A percentile compares a stretch with the other conserved stretches of the same genome.
phyloP scores from a whole-genome alignment of 768 basidiomycete species.

The Naganishia randhawae region DNA sequence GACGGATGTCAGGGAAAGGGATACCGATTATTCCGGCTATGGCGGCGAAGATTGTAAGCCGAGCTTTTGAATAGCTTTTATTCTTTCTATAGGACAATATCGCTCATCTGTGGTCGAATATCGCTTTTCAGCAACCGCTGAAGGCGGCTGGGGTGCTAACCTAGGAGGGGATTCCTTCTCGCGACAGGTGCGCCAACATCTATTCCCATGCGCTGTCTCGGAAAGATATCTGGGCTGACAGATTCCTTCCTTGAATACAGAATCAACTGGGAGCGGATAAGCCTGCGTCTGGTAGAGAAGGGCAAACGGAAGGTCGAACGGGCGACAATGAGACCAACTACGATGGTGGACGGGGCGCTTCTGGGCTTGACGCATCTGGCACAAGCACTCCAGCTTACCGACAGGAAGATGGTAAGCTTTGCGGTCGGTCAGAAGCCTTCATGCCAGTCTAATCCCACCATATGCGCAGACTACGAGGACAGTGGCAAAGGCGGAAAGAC shows the following conservation, averaged over 20 bases:
- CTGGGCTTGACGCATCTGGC: conserved; percentile 1
- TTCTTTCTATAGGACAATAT: not conserved
- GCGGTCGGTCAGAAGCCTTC: not conserved
- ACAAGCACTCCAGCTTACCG: conserved; percentile 26
- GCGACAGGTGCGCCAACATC: not conserved
- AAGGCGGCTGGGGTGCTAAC: conserved; percentile 27
- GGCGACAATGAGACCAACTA: conserved; percentile 11
- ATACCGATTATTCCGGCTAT: conserved; percentile 21
- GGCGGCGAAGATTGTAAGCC: conserved; percentile 25
- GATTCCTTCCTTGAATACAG: not conserved
- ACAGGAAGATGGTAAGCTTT: conserved; percentile 24
- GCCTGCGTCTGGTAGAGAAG: not conserved
- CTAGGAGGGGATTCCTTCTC: conserved; percentile 25
- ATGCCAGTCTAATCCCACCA: not conserved
- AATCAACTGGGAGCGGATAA: conserved; percentile 27
- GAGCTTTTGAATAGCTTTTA: not conserved
- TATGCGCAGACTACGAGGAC: not conserved
- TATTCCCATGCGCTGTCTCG: not conserved
- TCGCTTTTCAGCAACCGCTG: conserved; percentile 10
- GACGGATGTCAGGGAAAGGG: not conserved
- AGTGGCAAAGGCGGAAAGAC: conserved; percentile 7
- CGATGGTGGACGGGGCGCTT: not conserved
- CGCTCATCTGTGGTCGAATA: not conserved
- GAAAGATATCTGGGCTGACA: not conserved
- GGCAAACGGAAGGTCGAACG: conserved; percentile 8